These are phyloP conservation scores for Populus nigra DNA, from an alignment of 345 rosid genomes.

Conservation along the genomic window DNA sequence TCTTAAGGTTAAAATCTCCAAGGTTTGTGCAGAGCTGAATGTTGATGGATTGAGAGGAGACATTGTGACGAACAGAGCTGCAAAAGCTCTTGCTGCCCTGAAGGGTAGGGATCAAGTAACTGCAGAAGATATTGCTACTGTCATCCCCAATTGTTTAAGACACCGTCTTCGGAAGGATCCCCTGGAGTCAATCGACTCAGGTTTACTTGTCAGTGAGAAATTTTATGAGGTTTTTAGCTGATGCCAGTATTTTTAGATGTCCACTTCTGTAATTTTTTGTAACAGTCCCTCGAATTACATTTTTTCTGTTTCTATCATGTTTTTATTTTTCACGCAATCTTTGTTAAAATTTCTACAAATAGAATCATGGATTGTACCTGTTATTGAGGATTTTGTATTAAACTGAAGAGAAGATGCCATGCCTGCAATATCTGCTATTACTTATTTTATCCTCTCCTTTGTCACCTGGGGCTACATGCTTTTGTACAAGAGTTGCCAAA, in stretches of 20 bases:
- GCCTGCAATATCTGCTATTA: not conserved
- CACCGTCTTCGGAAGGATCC: conserved; percentile 98
- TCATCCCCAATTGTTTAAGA: conserved; percentile 93
- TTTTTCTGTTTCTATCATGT: not conserved
- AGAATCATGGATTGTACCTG: not conserved
- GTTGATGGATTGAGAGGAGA: conserved; percentile 97
- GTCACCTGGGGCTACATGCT: not conserved
- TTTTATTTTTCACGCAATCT: not conserved
- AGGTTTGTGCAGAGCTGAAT: conserved; percentile 88
- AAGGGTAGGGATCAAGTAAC: conserved; percentile 79
- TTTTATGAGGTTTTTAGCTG: conserved; percentile 84
- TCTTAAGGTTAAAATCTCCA: conserved; percentile 88
- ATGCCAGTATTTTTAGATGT: conserved; percentile 16
- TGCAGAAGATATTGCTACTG: conserved; percentile 92
- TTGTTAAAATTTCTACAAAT: not conserved
- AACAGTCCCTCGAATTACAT: not conserved
- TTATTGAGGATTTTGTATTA: not conserved
- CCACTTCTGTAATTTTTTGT: conserved; percentile 9
- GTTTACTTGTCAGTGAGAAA: conserved; percentile 80
- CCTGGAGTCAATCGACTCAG: conserved; percentile 89
- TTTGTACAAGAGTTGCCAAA: not conserved
- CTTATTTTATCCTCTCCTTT: not conserved
- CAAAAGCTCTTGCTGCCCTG: conserved; percentile 85
- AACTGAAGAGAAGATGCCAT: conserved; percentile 3
- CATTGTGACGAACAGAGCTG: conserved; percentile 92